phyloP scores from a whole-genome alignment of 768 basidiomycete genomes.

The Lentinula edodes region DNA sequence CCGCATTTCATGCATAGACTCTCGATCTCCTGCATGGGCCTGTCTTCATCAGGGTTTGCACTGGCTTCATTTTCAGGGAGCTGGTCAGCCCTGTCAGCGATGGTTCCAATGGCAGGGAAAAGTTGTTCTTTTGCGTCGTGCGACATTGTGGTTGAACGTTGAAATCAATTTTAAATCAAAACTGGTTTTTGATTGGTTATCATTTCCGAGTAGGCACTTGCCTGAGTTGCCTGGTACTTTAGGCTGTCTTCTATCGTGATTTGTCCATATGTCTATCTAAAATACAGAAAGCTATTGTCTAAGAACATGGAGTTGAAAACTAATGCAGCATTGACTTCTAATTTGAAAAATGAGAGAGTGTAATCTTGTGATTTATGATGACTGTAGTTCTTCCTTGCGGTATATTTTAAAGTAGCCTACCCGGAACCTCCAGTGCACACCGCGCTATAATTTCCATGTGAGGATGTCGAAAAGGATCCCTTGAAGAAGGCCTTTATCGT shows the following conservation, averaged over 20 bases:
- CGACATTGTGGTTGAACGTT: neutral
- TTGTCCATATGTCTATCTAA: no score
- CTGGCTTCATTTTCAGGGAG: neutral
- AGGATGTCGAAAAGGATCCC: neutral
- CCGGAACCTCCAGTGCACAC: neutral
- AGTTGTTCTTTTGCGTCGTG: constrained; percentile 22
- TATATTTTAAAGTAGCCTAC: no score
- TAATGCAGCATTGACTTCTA: no score
- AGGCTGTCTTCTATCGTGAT: no score
- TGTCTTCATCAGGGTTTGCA: constrained; percentile 39
- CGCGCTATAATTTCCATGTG: neutral
- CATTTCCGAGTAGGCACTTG: no score
- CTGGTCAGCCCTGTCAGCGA: constrained; percentile 30
- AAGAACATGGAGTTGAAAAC: no score
- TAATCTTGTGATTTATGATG: no score
- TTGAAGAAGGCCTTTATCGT: neutral
- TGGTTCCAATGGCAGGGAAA: constrained; percentile 55
- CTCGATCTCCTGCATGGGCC: constrained; percentile 76
- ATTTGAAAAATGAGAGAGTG: no score
- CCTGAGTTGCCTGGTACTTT: no score
- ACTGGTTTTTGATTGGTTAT: constrained; percentile 20
- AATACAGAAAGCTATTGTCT: no score
- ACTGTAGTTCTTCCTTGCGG: no score
- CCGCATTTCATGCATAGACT: constrained; percentile 93
- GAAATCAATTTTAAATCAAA: constrained; percentile 20